Evolutionary conservation across 1,139 yeast species (phyloP), one percentile per base, ranked within the genome.

Genomic region (Chernovozyma aurita): DNA sequence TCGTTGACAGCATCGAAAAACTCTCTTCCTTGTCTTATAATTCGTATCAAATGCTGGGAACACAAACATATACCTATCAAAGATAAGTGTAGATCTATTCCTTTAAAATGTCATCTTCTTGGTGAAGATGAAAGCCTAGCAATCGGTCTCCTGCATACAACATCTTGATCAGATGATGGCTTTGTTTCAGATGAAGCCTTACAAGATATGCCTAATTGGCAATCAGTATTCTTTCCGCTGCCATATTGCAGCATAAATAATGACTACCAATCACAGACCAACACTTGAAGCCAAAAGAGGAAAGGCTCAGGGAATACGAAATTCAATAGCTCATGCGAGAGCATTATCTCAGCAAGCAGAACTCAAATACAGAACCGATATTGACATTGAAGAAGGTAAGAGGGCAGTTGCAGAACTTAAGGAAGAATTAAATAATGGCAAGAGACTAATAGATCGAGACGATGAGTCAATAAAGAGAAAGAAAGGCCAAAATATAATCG

Each of bases 251-350:
- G n/a, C n/a, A n/a, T n/a, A n/a, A 3, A 38, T 17, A 17, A 86
- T 86, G 95, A 84, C 95, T 1, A 82, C 95, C 2, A 92, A 94
- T 33, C 95, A 86, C 53, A 73, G 95, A 55, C 96, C 97, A 0
- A 86, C 95, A 7, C 71, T 86, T 43, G 96, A 88, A 51, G 85
- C 92, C 41, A 88, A 95, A 39, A 73, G 79, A 48, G 97, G 96
- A 4, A 76, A 75, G 46, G 65, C 63, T 22, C 59, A 71, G 35
- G 49, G 50, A 2, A 66, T 70, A 18, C 42, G 46, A 13, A 65
- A 65, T 36, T 55, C 74, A 30, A 85, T 81, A 11, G 57, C 67
- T 12, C 95, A 87, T 55, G 72, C 87, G 2, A 64, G 95, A 34
- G 65, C 76, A 12, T 63, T 84, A 14, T 84, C 92, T 0, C 87